A percentile compares a stretch with the other conserved stretches of the same genome.
These are phyloP conservation scores for Pleodorina starrii DNA, from an alignment of 139 green algal species.

Conservation along the genomic window DNA sequence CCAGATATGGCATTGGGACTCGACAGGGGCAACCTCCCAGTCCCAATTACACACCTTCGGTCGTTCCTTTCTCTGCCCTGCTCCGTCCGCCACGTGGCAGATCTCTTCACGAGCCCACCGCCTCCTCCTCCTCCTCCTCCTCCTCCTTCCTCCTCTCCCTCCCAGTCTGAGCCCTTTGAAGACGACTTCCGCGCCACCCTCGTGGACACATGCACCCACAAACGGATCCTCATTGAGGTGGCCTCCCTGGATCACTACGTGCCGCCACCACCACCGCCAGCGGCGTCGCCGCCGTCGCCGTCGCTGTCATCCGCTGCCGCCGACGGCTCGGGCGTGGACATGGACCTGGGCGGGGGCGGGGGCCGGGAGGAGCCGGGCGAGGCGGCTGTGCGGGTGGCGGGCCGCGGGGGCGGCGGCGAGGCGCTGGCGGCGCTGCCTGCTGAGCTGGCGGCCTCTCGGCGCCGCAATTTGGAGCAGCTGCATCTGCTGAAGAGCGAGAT, in stretches of 20 bases:
- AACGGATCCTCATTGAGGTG: background rate
- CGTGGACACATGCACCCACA: background rate
- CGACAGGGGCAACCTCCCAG: no score
- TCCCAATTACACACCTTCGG: background rate
- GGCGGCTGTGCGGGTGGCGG: no score
- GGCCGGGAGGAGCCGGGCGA: no score
- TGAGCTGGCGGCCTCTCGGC: background rate
- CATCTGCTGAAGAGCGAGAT: constrained; percentile 17
- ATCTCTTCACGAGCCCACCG: background rate
- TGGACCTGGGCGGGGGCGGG: no score
- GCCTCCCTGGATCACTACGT: constrained; percentile 15
- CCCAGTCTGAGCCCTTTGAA: constrained; percentile 35
- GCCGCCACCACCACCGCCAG: background rate
- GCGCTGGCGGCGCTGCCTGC: background rate
- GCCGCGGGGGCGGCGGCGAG: background rate
- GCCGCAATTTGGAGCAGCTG: constrained; percentile 29
- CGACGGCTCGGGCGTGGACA: no score
- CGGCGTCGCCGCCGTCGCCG: background rate
- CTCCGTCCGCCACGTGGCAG: no score
- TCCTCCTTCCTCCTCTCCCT: background rate
- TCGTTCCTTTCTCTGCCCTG: background rate
- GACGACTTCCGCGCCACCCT: constrained; percentile 10
- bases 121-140: background rate
- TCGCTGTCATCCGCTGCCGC: background rate
- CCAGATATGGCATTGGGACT: no score